Evolutionary conservation across 179 eudicot species (phyloP).

Genomic region (Beta macrorhiza): DNA sequence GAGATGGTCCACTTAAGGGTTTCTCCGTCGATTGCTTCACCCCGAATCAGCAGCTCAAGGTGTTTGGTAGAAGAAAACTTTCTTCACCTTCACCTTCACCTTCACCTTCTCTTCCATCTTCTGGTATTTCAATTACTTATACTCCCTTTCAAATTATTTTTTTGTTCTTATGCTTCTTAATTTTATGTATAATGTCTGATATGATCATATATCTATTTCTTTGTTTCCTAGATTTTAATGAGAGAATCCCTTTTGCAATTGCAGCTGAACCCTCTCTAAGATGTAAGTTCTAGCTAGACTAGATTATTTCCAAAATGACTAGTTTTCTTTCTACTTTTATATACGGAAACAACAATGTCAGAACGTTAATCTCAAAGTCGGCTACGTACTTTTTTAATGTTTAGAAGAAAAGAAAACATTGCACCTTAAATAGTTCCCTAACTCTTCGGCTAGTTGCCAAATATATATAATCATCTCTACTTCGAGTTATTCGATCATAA

Average conservation of each 20-base stretch:
- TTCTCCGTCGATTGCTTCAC: conserved; percentile 76
- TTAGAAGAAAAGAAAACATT: too few relatives aligned
- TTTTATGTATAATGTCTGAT: background rate
- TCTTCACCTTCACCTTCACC: conserved; percentile 22
- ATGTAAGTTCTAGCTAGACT: conserved; percentile 39
- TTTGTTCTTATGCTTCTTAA: background rate
- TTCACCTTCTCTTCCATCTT: background rate
- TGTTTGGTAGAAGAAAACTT: conserved; percentile 66
- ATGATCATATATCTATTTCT: background rate
- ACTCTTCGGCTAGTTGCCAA: too few relatives aligned
- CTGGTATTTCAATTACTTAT: background rate
- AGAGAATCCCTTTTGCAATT: conserved; percentile 45
- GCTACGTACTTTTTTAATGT: too few relatives aligned
- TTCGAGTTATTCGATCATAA: too few relatives aligned
- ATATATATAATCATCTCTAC: too few relatives aligned
- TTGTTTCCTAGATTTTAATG: conserved; percentile 39
- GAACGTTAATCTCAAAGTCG: too few relatives aligned
- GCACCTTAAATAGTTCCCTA: too few relatives aligned
- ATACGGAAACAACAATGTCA: too few relatives aligned
- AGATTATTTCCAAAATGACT: too few relatives aligned
- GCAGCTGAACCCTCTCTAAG: conserved; percentile 45
- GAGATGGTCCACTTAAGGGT: conserved; percentile 64
- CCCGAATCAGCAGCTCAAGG: conserved; percentile 71
- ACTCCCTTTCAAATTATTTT: background rate
- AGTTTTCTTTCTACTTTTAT: too few relatives aligned